These are phyloP conservation scores for Claviceps arundinis DNA, from an alignment of 2,329 filamentous ascomycete genomes.

Conservation along the genomic window DNA sequence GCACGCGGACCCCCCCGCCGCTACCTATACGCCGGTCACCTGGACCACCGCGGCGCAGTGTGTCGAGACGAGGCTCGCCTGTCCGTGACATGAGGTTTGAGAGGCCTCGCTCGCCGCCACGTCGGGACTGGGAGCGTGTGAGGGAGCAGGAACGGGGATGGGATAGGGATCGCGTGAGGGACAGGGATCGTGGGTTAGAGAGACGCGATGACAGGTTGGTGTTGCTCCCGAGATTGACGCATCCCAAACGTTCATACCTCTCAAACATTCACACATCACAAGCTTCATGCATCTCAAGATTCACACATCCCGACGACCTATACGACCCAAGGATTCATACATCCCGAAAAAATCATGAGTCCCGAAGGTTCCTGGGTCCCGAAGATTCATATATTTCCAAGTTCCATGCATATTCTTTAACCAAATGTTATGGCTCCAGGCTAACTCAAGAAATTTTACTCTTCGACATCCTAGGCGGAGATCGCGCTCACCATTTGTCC, in stretches of 20 bases:
- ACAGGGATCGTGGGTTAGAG: slow-evolving; percentile 22
- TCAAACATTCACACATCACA: too few species aligned
- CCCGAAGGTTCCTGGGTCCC: too few species aligned
- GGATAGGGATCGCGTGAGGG: slow-evolving; percentile 17
- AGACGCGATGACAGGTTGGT: slow-evolving; percentile 28
- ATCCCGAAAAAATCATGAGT: not conserved
- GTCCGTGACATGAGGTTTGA: slow-evolving; percentile 24
- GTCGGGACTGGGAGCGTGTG: slow-evolving; percentile 22
- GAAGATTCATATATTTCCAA: not conserved
- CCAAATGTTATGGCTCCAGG: not conserved
- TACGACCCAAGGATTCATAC: not conserved
- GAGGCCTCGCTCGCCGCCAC: slow-evolving; percentile 24
- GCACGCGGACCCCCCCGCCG: slow-evolving; percentile 21
- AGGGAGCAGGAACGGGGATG: slow-evolving; percentile 19
- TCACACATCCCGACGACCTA: not conserved
- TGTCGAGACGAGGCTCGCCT: slow-evolving; percentile 23
- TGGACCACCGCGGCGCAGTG: slow-evolving; percentile 22
- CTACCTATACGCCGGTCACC: slow-evolving; percentile 21
- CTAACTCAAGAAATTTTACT: slow-evolving; percentile 8
- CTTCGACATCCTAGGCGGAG: slow-evolving; percentile 27
- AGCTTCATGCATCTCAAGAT: too few species aligned
- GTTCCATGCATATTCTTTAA: not conserved
- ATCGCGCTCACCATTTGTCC: slow-evolving; percentile 39
- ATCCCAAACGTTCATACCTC: too few species aligned
- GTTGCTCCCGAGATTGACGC: not conserved